Evolutionary conservation across 2,329 filamentous ascomycete genomes (phyloP), one percentile per base, ranked within the genome.

Genomic region (Fusarium nurragi): DNA sequence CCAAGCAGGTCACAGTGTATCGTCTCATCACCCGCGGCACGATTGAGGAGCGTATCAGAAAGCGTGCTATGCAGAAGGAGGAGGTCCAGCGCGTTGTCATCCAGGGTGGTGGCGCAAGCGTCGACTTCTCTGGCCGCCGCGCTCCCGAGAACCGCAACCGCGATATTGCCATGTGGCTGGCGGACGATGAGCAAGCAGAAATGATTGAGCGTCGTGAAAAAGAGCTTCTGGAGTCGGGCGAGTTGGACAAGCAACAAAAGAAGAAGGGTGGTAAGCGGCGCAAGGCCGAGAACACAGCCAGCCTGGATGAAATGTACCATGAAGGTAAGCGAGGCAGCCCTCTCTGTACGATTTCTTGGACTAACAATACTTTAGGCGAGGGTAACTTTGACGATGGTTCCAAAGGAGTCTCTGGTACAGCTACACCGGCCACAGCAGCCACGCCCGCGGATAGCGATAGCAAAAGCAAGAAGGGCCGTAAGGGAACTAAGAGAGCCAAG

Each of bases 151-250:
- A 96, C 79, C 88, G 94, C 64, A 97, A 96, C 75, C 96, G 97
- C 79, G 95, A 99, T 74, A 98, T 98, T 78, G 95, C 95, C 41
- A 91, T 98, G 90, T 98, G 95, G 95, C 88, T 99, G 65, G 94
- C 94, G 18, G 95, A 99, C 75, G 95, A 98, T 69, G 94, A 98
- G 55, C 93, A 98, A 76, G 95, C 93, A 2, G 94, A 95, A 73
- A 86, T 95, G 77, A 94, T 99, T 74, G 94, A 97, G 79, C 88
- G 90, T 66, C 93, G 94, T 71, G 95, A 97, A 79, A 93, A 92
- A 67, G 93, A 97, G 77, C 81, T 96, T 8, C 83, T 92, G 39
- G 91, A 92, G 76, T 89, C 86, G 64, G 91, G 91, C 62, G 88
- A 87, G 73, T 78, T 82, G 18, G 86, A 88, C 37, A 90, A 89